Conservation (phyloP, 1,284 basidiomycete species). For the Leccinum proliferum region DNA sequence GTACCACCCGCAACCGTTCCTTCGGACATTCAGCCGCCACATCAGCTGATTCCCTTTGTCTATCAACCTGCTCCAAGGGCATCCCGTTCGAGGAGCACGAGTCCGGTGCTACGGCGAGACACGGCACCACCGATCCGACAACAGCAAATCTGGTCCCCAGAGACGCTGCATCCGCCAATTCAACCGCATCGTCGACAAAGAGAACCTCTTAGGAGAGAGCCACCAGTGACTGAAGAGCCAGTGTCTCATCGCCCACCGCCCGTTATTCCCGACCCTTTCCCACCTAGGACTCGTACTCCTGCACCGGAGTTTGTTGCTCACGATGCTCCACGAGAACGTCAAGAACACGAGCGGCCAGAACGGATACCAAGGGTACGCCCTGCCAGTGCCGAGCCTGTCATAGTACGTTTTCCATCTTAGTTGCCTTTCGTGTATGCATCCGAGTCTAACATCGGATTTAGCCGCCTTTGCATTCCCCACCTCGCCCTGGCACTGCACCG, state of each 20-base stretch:
- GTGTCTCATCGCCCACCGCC: constrained; percentile 4
- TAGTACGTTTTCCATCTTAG: constrained; percentile 15
- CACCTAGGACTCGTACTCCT: constrained; percentile 8
- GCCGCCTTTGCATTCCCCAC: constrained; percentile 20
- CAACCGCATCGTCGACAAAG: constrained; percentile 8
- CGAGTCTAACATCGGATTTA: constrained; percentile 7
- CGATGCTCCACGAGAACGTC: constrained; percentile 12
- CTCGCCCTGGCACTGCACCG: constrained; percentile 25
- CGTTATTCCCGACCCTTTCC: constrained; percentile 10
- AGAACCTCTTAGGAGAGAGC: constrained; percentile 7
- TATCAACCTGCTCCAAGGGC: constrained; percentile 44
- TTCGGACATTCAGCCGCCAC: constrained; percentile 44
- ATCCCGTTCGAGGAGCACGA: constrained; percentile 40
- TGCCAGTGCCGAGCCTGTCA: constrained; percentile 9
- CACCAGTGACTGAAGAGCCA: neutral
- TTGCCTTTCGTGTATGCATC: neutral
- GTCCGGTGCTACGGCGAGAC: constrained; percentile 25
- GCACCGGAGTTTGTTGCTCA: constrained; percentile 2
- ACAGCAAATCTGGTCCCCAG: constrained; percentile 17
- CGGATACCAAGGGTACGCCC: constrained; percentile 22
- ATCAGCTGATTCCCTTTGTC: constrained; percentile 46
- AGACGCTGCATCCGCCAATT: constrained; percentile 13
- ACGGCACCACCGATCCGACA: constrained; percentile 21
- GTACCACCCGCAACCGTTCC: constrained; percentile 36
- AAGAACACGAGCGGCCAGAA: constrained; percentile 9